Base-by-base conservation (phyloP, 2,329 filamentous ascomycete species). In the Knufia fluminis region DNA sequence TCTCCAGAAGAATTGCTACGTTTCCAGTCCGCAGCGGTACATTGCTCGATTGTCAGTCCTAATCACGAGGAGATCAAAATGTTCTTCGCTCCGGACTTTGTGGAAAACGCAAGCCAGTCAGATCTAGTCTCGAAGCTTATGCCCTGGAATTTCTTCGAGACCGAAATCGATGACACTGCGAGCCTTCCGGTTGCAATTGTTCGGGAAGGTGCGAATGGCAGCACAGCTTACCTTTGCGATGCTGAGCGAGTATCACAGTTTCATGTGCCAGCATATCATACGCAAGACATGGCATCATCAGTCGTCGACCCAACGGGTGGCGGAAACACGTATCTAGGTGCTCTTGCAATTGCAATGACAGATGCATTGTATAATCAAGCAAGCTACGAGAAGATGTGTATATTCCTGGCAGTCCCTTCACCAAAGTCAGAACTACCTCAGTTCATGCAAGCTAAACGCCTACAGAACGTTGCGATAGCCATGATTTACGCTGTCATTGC, bases 231-330 rank as follows among this genome's bases (percentile, higher is more conserved):
- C 49, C 66, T 66, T 32, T 64, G n/a, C n/a, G 10, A 35, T n/a
- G n/a, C n/a, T n/a, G n/a, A n/a, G n/a, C n/a, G n/a, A n/a, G n/a
- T n/a, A n/a, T n/a, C n/a, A n/a, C n/a, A n/a, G n/a, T 70, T 75
- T 52, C 94, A 88, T 86, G 68, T 95, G 20, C 86, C 86, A 10
- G 85, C 90, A 6, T 91, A 84, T 62, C 85, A 90, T 61, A 65
- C 62, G 57, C 67, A 62, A 17, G 58, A 53, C 40, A 51, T 52
- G 20, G 56, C 64, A 0, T 62, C 61, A 26, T 53, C 59, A 46
- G 87, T 96, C 1, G 70, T 92, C n/a, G 92, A 97, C 65, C 90
- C 91, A 0, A 97, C 92, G 0, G 92, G 92, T 8, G 92, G 89
- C 17, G 92, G 92, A 0, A 98, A 98, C 66, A 83, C 85, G 0